A percentile compares a stretch with the other conserved stretches of the same genome.
Conservation (phyloP, 306 rosid species). For the Astragalus membranaceus region DNA sequence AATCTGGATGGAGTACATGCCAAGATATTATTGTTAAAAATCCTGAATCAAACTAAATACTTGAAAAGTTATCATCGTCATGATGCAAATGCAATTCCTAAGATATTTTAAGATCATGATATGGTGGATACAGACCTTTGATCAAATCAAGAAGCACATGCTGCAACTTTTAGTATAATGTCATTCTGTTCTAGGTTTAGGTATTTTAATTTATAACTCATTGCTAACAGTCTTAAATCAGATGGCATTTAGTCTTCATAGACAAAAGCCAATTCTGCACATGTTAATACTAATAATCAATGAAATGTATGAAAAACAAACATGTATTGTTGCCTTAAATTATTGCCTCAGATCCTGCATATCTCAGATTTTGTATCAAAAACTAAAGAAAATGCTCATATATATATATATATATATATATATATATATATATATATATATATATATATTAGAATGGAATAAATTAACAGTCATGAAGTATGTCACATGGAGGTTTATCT, state of each 20-base stretch:
- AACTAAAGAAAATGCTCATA: background rate
- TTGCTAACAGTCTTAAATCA: constrained; percentile 6
- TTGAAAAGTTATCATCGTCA: constrained; percentile 2
- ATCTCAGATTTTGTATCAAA: background rate
- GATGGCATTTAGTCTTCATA: constrained; percentile 8
- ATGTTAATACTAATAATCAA: background rate
- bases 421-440: no score
- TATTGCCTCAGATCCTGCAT: constrained; percentile 13
- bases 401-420: no score
- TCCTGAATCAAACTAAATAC: constrained; percentile 14
- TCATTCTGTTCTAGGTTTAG: constrained; percentile 13
- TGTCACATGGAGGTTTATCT: no score
- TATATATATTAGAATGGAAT: no score
- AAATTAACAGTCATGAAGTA: no score
- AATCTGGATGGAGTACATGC: constrained; percentile 43
- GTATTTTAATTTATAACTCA: constrained; percentile 17
- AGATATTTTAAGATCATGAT: constrained; percentile 18
- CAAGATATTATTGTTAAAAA: constrained; percentile 32
- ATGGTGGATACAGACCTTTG: constrained; percentile 7
- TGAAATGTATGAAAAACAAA: background rate
- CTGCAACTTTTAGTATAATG: constrained; percentile 9
- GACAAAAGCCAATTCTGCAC: constrained; percentile 20
- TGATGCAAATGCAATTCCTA: background rate
- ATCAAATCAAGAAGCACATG: constrained; percentile 34
- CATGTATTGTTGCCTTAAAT: background rate